A percentile compares a stretch with the other conserved stretches of the same genome.
These are phyloP conservation scores for Sordariomycetes sp. DNA, from an alignment of 2,329 filamentous ascomycete species.

Conservation along the genomic window DNA sequence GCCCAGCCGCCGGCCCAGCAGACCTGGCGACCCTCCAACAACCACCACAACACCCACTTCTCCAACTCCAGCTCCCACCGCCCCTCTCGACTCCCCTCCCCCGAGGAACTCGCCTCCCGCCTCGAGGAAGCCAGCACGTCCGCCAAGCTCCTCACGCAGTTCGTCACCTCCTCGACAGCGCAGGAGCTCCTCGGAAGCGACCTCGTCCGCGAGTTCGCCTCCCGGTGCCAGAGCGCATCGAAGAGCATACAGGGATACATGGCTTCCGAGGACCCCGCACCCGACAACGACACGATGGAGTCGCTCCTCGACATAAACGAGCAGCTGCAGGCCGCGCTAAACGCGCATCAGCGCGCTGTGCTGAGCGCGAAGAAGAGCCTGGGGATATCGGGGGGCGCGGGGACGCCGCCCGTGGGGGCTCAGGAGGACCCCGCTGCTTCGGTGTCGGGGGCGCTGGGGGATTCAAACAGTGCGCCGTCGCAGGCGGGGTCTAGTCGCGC, in stretches of 20 bases:
- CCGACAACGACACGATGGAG: conserved; percentile 89
- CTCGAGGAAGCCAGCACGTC: conserved; percentile 86
- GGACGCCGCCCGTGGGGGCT: not conserved
- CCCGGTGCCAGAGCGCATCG: conserved; percentile 71
- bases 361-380: conserved; percentile 46
- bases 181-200: conserved; percentile 69
- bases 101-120: conserved; percentile 65
- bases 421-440: too few relatives aligned
- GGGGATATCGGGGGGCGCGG: conserved; percentile 17
- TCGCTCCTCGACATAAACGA: conserved; percentile 92
- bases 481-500: not conserved
- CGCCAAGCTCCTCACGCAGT: conserved; percentile 81
- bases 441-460: conserved; percentile 2
- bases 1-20: not conserved
- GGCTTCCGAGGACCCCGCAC: conserved; percentile 59
- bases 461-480: conserved; percentile 9
- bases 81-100: conserved; percentile 43
- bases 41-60: conserved; percentile 42
- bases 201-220: conserved; percentile 83
- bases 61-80: conserved; percentile 35
- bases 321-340: conserved; percentile 69
- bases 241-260: conserved; percentile 80
- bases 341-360: conserved; percentile 71
- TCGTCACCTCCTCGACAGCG: conserved; percentile 73
- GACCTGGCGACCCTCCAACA: conserved; percentile 11